These are phyloP conservation scores for Alternaria incomplexa DNA, from an alignment of 2,329 filamentous ascomycete species.

Conservation along the genomic window DNA sequence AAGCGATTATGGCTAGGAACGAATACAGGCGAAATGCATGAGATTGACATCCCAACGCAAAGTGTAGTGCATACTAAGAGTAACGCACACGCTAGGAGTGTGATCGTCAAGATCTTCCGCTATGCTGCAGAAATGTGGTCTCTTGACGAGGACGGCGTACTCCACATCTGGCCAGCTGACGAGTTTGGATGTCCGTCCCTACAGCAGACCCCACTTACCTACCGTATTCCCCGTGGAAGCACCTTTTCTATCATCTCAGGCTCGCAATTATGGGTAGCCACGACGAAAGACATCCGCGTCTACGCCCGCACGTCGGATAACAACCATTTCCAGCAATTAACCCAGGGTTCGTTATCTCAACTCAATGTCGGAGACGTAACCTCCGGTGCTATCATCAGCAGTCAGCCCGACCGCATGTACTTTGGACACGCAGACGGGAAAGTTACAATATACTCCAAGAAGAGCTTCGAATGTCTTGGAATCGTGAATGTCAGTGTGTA, in stretches of 20 bases:
- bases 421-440: slow-evolving; percentile 95
- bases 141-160: slow-evolving; percentile 83
- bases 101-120: slow-evolving; percentile 84
- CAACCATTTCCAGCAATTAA: slow-evolving; percentile 74
- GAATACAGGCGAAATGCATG: slow-evolving; percentile 84
- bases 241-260: slow-evolving; percentile 89
- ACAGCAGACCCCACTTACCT: slow-evolving; percentile 74
- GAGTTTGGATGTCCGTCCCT: slow-evolving; percentile 77
- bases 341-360: slow-evolving; percentile 72
- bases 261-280: slow-evolving; percentile 84
- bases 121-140: slow-evolving; percentile 93
- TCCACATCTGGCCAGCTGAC: slow-evolving; percentile 87
- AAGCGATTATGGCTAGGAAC: slow-evolving; percentile 87
- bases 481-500: slow-evolving; percentile 88
- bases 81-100: slow-evolving; percentile 76
- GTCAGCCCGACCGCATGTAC: slow-evolving; percentile 79
- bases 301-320: slow-evolving; percentile 76
- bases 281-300: slow-evolving; percentile 84
- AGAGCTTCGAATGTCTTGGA: slow-evolving; percentile 76
- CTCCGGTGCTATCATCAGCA: slow-evolving; percentile 76
- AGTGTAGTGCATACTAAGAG: slow-evolving; percentile 71
- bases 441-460: slow-evolving; percentile 86
- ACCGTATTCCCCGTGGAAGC: slow-evolving; percentile 79
- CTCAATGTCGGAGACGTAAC: slow-evolving; percentile 85
- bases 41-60: slow-evolving; percentile 81